Conservation (phyloP, 164 flowering plant species). For the Nymphaea thermarum region DNA sequence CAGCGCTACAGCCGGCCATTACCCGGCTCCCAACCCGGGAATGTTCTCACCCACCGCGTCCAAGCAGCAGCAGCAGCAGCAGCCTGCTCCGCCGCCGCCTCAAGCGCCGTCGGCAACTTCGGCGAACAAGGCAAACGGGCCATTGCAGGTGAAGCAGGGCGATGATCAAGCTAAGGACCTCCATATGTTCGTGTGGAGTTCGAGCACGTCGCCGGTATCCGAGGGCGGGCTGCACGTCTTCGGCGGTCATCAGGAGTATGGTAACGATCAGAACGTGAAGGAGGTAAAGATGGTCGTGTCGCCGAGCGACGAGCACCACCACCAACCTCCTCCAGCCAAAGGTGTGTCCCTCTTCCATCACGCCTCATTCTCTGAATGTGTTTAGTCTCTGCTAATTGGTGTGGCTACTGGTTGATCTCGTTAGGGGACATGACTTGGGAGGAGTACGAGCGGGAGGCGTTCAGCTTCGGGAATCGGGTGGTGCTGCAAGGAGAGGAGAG, state of each 20-base stretch:
- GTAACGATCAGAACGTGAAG: slow-evolving; percentile 34
- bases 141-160: background rate
- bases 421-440: slow-evolving; percentile 11
- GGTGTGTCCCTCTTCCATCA: background rate
- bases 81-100: background rate
- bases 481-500: slow-evolving; percentile 19
- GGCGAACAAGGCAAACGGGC: background rate
- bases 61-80: background rate
- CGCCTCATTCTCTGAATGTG: background rate
- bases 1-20: slow-evolving; percentile 20
- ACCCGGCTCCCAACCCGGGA: slow-evolving; percentile 80
- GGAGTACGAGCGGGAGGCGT: slow-evolving; percentile 46
- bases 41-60: slow-evolving; percentile 55
- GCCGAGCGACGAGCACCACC: slow-evolving; percentile 15
- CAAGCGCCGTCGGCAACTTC: background rate
- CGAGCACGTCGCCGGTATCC: slow-evolving; percentile 94
- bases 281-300: slow-evolving; percentile 60
- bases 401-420: background rate
- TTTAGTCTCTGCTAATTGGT: too few species aligned
- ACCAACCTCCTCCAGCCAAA: background rate
- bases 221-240: slow-evolving; percentile 37
- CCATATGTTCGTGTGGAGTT: slow-evolving; percentile 99
- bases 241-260: slow-evolving; percentile 48
- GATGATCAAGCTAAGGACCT: slow-evolving; percentile 61
- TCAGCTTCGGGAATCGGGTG: slow-evolving; percentile 52